These are phyloP conservation scores for Exserohilum rostratum DNA, from an alignment of 2,329 filamentous ascomycete species.

Conservation along the genomic window DNA sequence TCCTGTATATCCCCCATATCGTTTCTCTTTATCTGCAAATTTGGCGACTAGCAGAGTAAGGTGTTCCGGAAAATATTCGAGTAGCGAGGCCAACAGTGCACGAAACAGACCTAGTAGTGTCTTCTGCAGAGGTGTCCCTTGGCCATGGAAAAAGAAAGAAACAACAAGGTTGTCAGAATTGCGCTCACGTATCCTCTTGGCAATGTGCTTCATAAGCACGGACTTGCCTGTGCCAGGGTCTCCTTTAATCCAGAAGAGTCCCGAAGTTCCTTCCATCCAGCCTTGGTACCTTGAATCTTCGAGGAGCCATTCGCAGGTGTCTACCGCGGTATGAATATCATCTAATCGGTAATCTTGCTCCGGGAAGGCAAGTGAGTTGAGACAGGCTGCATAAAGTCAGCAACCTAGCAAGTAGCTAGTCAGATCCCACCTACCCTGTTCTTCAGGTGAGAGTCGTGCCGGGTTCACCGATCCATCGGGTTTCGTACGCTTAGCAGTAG, in stretches of 20 bases:
- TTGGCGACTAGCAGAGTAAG: background rate
- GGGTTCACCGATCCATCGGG: background rate
- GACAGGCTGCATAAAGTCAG: slow-evolving; percentile 9
- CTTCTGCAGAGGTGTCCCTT: slow-evolving; percentile 20
- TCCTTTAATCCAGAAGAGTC: slow-evolving; percentile 56
- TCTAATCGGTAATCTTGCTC: slow-evolving; percentile 14
- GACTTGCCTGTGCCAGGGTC: slow-evolving; percentile 46
- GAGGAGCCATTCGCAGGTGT: slow-evolving; percentile 49
- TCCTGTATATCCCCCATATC: slow-evolving; percentile 8
- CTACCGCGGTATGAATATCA: slow-evolving; percentile 6
- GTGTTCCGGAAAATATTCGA: background rate
- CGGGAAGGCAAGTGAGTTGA: slow-evolving; percentile 16
- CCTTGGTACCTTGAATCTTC: slow-evolving; percentile 37
- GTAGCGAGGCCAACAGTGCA: slow-evolving; percentile 16
- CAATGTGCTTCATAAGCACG: slow-evolving; percentile 45
- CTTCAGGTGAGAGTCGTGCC: background rate
- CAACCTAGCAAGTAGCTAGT: background rate
- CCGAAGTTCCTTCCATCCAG: slow-evolving; percentile 45
- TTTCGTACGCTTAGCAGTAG: background rate
- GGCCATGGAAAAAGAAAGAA: slow-evolving; percentile 30
- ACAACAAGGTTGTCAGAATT: slow-evolving; percentile 2
- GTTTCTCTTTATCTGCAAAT: slow-evolving; percentile 18
- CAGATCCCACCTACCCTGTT: background rate
- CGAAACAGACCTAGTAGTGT: slow-evolving; percentile 22
- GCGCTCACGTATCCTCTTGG: slow-evolving; percentile 20